Conservation (phyloP, 1,284 basidiomycete species). For the Austropuccinia psidii region DNA sequence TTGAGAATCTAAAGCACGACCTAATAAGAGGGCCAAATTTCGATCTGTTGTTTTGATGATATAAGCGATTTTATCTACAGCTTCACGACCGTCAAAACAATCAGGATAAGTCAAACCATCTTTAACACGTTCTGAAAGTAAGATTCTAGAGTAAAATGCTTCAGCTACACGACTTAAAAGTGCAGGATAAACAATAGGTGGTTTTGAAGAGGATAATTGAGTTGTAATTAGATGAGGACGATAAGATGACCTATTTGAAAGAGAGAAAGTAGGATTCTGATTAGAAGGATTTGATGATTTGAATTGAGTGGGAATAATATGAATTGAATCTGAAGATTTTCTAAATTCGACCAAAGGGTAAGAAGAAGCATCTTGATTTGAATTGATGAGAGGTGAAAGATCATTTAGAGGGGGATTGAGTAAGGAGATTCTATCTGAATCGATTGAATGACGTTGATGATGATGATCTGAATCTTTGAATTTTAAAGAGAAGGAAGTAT, state of each 20-base stretch:
- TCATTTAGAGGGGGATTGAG: too few species aligned
- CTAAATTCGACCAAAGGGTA: too few species aligned
- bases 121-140: constrained; percentile 71
- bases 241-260: constrained; percentile 14
- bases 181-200: constrained; percentile 85
- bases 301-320: constrained; percentile 31
- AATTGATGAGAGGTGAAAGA: too few species aligned
- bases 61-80: constrained; percentile 90
- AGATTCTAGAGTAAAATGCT: constrained; percentile 76
- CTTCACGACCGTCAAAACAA: constrained; percentile 91
- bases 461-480: too few species aligned
- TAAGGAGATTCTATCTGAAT: too few species aligned
- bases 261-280: constrained; percentile 28
- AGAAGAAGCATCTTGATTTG: too few species aligned
- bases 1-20: constrained; percentile 90
- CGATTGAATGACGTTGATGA: too few species aligned
- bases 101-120: constrained; percentile 94
- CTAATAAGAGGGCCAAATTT: constrained; percentile 85
- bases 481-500: too few species aligned
- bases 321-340: constrained; percentile 34
- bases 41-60: constrained; percentile 98
- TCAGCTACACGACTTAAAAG: constrained; percentile 88
- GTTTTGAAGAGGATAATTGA: constrained; percentile 38
- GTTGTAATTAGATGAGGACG: constrained; percentile 45
- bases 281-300: not conserved